Conservation (phyloP, 225 moss, liverwort and hornwort genomes). For the Bryoerythrophyllum caledonicum region DNA sequence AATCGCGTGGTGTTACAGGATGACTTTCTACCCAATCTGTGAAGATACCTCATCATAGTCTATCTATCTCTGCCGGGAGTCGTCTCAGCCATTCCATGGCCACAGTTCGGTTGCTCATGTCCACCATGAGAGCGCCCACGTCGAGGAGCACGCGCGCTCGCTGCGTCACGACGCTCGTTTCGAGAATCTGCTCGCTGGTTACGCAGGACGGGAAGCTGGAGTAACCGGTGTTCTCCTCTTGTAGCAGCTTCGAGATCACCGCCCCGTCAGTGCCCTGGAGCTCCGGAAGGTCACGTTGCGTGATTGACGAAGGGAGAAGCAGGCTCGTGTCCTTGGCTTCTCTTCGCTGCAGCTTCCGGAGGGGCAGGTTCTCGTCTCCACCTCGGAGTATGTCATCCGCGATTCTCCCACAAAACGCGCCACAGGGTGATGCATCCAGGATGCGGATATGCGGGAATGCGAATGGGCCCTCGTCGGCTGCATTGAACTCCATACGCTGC, state of each 20-base stretch:
- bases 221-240: not conserved
- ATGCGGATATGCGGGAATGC: slow-evolving; percentile 44
- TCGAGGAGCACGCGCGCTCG: slow-evolving; percentile 39
- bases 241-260: slow-evolving; percentile 21
- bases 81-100: not conserved
- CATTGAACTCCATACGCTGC: slow-evolving; percentile 9
- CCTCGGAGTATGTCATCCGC: slow-evolving; percentile 26
- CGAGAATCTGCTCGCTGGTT: slow-evolving; percentile 9
- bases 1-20: too few relatives aligned
- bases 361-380: slow-evolving; percentile 19
- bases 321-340: slow-evolving; percentile 34
- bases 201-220: slow-evolving; percentile 12
- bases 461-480: slow-evolving; percentile 12
- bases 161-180: not conserved
- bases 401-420: slow-evolving; percentile 13
- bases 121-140: slow-evolving; percentile 42
- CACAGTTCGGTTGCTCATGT: slow-evolving; percentile 25
- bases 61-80: too few relatives aligned
- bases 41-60: too few relatives aligned
- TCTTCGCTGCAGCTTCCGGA: slow-evolving; percentile 12
- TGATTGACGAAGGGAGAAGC: slow-evolving; percentile 35
- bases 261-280: slow-evolving; percentile 36
- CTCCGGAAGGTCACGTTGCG: slow-evolving; percentile 23
- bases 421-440: not conserved
- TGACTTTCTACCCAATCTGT: too few relatives aligned